Base-by-base conservation (phyloP, 768 basidiomycete species). In the Boletus rufocinnamomeus region DNA sequence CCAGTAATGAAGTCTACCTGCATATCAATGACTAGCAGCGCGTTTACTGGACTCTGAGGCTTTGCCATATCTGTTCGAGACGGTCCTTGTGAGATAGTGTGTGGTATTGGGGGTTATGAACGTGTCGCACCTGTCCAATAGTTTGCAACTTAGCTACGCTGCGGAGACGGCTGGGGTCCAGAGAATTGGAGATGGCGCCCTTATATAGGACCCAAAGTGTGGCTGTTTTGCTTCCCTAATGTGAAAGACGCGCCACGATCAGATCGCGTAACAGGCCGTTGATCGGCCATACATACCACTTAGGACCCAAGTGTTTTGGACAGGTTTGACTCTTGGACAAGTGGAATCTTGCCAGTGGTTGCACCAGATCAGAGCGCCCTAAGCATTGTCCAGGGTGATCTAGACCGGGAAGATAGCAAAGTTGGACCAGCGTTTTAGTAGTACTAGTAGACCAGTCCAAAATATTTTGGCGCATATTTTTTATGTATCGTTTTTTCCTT, bases 1-100 rank as follows among this genome's bases (percentile, higher is more conserved):
- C 92, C 93, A 21, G 75, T 71, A 28, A 93, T 81, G 65, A 95
- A 95, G 71, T 95, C 93, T 67, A 90, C 82, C 69, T 95, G 93
- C 71, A 91, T 81, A 68, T 94, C 92, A 38, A 93, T 76, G 54
- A 93, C 80, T 52, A 92, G 66, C 23, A 93, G 78, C 1, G 86
- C 90, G 34, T 74, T 63, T 6, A 68, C 56, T 11, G 60, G 34
- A 28, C 23, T 43, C 21, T 13, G 44, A 23, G 35, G 45, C 25
- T 43, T n/a, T 8, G 58, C 23, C 68, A 70, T 72, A 48, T 58
- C 64, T 60, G 40, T 50, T 46, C 28, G n/a, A 38, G 46, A 17
- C 6, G 37, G 8, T 50, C 35, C 34, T 35, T 46, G 47, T 56
- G 21, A 58, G 44, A 50, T 28, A n/a, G 21, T 0, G 3, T 43